Evolutionary conservation across 192 early-diverging fungal species (phyloP), one percentile per base, ranked within the genome.

Genomic region (Entomortierella chlamydospora): DNA sequence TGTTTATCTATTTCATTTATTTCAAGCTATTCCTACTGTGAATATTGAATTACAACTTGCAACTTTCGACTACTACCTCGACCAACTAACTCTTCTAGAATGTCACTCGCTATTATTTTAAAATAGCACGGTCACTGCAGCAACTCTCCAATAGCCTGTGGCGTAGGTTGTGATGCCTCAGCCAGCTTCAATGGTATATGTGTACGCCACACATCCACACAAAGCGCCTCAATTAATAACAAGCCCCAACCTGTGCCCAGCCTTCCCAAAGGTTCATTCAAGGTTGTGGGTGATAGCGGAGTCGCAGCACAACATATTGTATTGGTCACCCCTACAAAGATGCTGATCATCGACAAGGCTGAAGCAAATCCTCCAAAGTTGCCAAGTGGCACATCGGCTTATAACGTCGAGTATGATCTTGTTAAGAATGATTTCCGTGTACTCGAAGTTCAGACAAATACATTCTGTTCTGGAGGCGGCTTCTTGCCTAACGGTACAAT

Each of bases 291-390:
- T 17, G 54, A 81, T 39, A 81, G 83, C 9, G 84, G 87, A 25
- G 84, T 86, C 1, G 76, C 86, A 37, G 87, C 87, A 7, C 87
- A 87, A 81, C 87, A 89, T 55, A 73, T 81, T 41, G 61, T 54
- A 22, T 17, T 83, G 49, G 61, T 82, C 26, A 42, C 81, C 25
- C 68, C 67, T 20, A 81, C 64, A 30, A 89, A 83, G 76, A 87
- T 89, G 60, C 25, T 89, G 45, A 85, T 89, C 57, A 87, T 87
- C 23, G 87, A 89, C 63, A 89, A 89, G 83, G 86, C 86, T 73
- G 79, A 81, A 41, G 53, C 66, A 26, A 78, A 79, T 42, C 68
- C 76, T 26, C 41, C 58, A 55, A 70, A 70, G 57, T 52, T 81
- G 43, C 79, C 79, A 30, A 63, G 43, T 25, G 84, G 84, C 29